Evolutionary conservation across 2,329 filamentous ascomycete genomes (phyloP).

Genomic region (Aureobasidium sp.): DNA sequence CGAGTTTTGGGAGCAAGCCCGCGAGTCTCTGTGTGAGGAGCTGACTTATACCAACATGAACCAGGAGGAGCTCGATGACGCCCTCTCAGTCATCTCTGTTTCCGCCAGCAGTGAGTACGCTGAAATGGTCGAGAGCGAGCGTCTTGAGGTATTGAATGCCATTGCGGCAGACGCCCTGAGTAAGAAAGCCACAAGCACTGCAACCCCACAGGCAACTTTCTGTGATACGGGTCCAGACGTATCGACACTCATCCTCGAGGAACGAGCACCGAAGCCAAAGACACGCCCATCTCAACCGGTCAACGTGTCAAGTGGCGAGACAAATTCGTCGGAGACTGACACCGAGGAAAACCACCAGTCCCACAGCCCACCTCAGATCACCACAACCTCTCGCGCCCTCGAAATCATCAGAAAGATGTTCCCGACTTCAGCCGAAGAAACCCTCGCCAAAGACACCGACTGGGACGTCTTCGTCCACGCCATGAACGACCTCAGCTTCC

Average conservation of each 20-base stretch:
- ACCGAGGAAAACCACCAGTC: neutral
- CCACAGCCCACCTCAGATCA: neutral
- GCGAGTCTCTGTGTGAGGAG: neutral
- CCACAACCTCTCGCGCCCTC: neutral
- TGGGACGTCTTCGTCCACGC: neutral
- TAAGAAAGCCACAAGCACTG: neutral
- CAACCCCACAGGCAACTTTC: neutral
- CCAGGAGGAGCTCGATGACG: neutral
- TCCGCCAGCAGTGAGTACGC: neutral
- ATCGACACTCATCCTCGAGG: neutral
- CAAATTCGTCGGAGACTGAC: neutral
- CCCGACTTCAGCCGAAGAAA: neutral
- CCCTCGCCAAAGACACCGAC: neutral
- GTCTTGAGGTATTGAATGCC: neutral
- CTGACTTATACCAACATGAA: neutral
- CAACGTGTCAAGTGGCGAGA: neutral
- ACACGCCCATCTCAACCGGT: neutral
- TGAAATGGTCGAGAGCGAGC: neutral
- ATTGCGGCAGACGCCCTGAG: neutral
- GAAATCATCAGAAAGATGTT: neutral
- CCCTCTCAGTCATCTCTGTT: neutral
- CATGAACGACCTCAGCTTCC: neutral
- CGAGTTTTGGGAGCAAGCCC: neutral
- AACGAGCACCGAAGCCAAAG: neutral
- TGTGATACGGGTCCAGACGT: neutral